Percentiles rank a stretch among this genome's conserved stretches.
phyloP scores from a whole-genome alignment of 805 yeast genomes.

The Hermanozyma aechmeae region DNA sequence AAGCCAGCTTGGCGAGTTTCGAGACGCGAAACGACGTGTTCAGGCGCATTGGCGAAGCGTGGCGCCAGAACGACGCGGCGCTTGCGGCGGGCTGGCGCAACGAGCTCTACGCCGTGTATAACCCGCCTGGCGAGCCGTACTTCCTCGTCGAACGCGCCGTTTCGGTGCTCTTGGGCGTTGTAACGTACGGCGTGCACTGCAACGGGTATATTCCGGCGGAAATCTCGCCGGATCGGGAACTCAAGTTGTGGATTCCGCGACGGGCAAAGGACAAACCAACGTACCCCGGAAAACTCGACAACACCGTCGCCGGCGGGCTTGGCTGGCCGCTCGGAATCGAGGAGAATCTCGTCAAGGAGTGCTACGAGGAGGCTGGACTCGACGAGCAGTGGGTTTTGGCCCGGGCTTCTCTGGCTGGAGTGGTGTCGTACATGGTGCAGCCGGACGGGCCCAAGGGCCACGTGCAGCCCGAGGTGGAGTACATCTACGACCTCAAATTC shows the following conservation, averaged over 20 bases:
- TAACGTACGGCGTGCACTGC: conserved; percentile 84
- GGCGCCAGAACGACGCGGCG: conserved; percentile 24
- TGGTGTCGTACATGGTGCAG: conserved; percentile 52
- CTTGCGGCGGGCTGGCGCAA: conserved; percentile 70
- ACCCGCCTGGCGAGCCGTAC: conserved; percentile 47
- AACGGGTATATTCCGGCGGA: conserved; percentile 61
- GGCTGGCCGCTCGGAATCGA: conserved; percentile 68
- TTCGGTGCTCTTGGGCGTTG: conserved; percentile 73
- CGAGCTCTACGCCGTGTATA: conserved; percentile 70
- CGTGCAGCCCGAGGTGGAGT: conserved; percentile 88
- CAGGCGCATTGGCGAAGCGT: conserved; percentile 29
- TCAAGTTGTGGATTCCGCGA: conserved; percentile 76
- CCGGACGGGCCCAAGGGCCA: conserved; percentile 33
- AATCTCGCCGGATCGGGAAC: conserved; percentile 24
- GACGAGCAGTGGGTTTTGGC: conserved; percentile 36
- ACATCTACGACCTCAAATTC: conserved; percentile 61
- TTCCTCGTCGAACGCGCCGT: conserved; percentile 72
- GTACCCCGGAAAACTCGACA: conserved; percentile 85
- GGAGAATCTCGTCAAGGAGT: conserved; percentile 80
- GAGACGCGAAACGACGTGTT: conserved; percentile 35
- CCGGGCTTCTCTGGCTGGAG: conserved; percentile 48
- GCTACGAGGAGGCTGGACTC: conserved; percentile 88
- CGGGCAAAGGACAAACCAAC: conserved; percentile 74
- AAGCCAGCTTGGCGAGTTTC: conserved; percentile 19
- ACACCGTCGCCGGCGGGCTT: conserved; percentile 91